Base-by-base conservation (phyloP, 1,284 basidiomycete species). In the Irpex sp. region DNA sequence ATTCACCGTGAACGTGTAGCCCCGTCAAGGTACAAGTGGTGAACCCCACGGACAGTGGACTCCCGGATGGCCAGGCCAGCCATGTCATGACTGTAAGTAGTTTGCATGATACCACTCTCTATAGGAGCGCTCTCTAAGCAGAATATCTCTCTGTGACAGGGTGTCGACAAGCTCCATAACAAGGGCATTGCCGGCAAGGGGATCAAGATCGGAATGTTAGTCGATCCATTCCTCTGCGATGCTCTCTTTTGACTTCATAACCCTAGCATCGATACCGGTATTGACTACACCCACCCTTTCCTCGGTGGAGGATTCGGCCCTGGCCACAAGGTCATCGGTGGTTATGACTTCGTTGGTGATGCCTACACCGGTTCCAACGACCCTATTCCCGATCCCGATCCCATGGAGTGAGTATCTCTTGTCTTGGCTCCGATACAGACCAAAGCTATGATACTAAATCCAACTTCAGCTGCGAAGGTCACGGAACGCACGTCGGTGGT, bases 401-500 rank as follows among this genome's bases (percentile, higher is more conserved):
- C 78, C 38, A 65, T 85, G 13, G 82, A 84, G 65, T 76, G 78
- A 67, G n/a, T 19, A 52, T 9, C 49, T 17, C 49, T 15, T 26
- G 40, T 44, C 40, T 9, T 44, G 11, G 15, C 49, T 19, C 4
- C 44, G 13, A 48, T 5, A 17, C 2, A 52, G n/a, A 52, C 21
- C n/a, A 19, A 2, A 17, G 17, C 3, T 52, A 19, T 19, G 9
- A 19, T 15, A 26, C 9, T 15, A 26, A 52, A 52, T 19, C 17
- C 9, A 52, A 8, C 17, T 52, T 26, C 4, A 52, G 49, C n/a
- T 84, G 84, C 71, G 79, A 75, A 68, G 83, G 83, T 3, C 86
- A 88, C 68, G 86, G 87, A 13, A 87, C 88, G 1, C 83, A 88
- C 70, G 84, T 88, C 37, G 82, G 82, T 57, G 87, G 88, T 59